Base-by-base conservation (phyloP, 2,329 filamentous ascomycete species). In the Nigrospora sphaerica region DNA sequence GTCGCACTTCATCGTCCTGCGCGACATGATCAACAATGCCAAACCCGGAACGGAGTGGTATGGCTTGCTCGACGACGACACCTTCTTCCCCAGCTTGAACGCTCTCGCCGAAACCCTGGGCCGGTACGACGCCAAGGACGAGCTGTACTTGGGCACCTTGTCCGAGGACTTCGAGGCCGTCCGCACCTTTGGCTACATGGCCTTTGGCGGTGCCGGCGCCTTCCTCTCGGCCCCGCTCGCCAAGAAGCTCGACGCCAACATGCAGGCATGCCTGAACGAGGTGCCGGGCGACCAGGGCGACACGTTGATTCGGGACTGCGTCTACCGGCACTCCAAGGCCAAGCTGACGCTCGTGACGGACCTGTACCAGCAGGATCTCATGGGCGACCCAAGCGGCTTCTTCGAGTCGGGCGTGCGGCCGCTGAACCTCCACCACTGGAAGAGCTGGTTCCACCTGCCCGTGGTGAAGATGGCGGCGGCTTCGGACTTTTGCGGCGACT, bases 371-470 rank as follows among this genome's bases (percentile, higher is more conserved):
- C 67, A 81, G 45, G 80, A 83, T 56, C 63, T 82, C 50, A 64
- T 63, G 33, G 70, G 68, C 32, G 78, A 83, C 49, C 60, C 72
- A 18, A 73, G 74, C 2, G 80, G 80, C 0, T 80, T 82, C 55
- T 83, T 80, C 58, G 80, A 83, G 62, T 71, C 73, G 2, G 76
- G 77, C 1, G 61, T 70, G 19, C 62, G 67, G n/a, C 73, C 77
- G 0, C 62, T 82, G 12, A 80, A 73, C 42, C 63, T 83, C 7
- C 80, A 83, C 57, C 80, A 83, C 64, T 83, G 78, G 78, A 81
- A 80, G 58, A 76, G 71, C 12, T 82, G 78, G 77, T 79, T 80
- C 61, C 55, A 67, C 10, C 67, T 66, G 23, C 73, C 72, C 42
- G 66, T 81, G 37, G 67, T 70, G 40, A 66, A 70, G 47, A 74